Base-by-base conservation (phyloP, 352 stramenopile species). In the Pythium apleroticum region DNA sequence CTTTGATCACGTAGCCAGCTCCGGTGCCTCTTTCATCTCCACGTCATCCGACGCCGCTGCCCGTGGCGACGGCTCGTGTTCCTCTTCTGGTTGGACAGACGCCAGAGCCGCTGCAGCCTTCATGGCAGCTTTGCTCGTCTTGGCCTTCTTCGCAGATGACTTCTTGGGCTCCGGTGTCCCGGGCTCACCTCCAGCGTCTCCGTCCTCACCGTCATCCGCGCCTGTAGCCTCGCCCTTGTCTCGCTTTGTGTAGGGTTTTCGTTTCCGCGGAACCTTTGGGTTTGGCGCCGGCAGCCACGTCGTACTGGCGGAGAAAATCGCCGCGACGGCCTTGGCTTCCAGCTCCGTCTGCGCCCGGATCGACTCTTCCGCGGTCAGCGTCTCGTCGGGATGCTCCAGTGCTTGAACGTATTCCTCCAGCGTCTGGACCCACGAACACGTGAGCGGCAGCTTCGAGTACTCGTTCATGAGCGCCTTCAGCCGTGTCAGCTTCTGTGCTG, bases 381-480 rank as follows among this genome's bases (percentile, higher is more conserved):
- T 50, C 35, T 81, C 71, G 9, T 65, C 70, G 0, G 73, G 54
- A 22, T 69, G 46, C 17, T 75, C 57, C 0, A 71, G n/a, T 19
- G 58, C 14, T 27, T 28, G 31, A 22, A 77, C 56, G 41, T 70
- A 77, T 17, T 57, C 52, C 50, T 73, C 80, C 22, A 72, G 27
- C 28, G 62, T 84, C 20, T 53, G 43, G 14, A 77, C 63, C 66
- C 71, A 77, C 14, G 82, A 54, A 52, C 74, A 93, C 14, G 88
- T 93, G 22, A 96, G 60, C 17, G 88, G 88, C 15, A 96, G 77
- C 68, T 96, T 96, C 30, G 86, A 90, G 71, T 96, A 96, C 59
- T 96, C 88, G 63, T 95, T 96, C 69, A 95, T 69, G 15, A 95
- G 66, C 27, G 77, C 57, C 53, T 93, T 92, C 46, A 95, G 60